Evolutionary conservation across 2,329 filamentous ascomycete species (phyloP).

Genomic region (Claviceps sp.): DNA sequence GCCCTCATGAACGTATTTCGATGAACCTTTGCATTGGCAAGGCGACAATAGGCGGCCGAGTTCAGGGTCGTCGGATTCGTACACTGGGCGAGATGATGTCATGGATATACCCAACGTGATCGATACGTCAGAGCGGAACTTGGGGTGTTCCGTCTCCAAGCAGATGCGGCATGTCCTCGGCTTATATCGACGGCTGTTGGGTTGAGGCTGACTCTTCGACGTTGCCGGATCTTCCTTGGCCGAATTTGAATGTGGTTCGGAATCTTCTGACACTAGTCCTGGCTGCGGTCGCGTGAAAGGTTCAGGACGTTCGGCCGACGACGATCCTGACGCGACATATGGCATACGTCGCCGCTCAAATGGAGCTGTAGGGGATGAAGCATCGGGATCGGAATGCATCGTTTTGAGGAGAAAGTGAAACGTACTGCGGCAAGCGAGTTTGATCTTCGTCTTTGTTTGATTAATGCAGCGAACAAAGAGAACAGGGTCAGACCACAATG

Average conservation of each 20-base stretch:
- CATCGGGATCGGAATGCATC: slow-evolving; percentile 16
- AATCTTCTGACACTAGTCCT: not conserved
- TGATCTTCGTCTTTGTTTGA: not conserved
- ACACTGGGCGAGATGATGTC: slow-evolving; percentile 30
- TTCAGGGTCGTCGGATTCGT: slow-evolving; percentile 60
- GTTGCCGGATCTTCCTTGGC: slow-evolving; percentile 1
- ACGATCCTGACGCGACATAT: slow-evolving; percentile 1
- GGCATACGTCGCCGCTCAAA: slow-evolving; percentile 4
- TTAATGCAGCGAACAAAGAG: not conserved
- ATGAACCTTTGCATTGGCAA: slow-evolving; percentile 85
- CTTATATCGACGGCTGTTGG: slow-evolving; percentile 38
- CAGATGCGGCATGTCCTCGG: slow-evolving; percentile 81
- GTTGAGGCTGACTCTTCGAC: slow-evolving; percentile 7
- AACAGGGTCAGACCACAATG: not conserved
- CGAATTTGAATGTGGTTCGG: not conserved
- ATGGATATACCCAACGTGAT: slow-evolving; percentile 20
- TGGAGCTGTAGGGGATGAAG: slow-evolving; percentile 12
- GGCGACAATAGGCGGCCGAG: slow-evolving; percentile 72
- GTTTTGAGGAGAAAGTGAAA: not conserved
- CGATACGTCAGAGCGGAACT: slow-evolving; percentile 24
- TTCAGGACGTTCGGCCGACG: slow-evolving; percentile 1
- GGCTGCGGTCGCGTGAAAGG: not conserved
- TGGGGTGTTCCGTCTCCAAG: slow-evolving; percentile 50
- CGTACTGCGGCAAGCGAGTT: not conserved
- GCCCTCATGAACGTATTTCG: slow-evolving; percentile 86